Percentiles rank a stretch among this genome's conserved stretches.
Conservation (phyloP, 163 green algal species). For the Scenedesmus sp. region DNA sequence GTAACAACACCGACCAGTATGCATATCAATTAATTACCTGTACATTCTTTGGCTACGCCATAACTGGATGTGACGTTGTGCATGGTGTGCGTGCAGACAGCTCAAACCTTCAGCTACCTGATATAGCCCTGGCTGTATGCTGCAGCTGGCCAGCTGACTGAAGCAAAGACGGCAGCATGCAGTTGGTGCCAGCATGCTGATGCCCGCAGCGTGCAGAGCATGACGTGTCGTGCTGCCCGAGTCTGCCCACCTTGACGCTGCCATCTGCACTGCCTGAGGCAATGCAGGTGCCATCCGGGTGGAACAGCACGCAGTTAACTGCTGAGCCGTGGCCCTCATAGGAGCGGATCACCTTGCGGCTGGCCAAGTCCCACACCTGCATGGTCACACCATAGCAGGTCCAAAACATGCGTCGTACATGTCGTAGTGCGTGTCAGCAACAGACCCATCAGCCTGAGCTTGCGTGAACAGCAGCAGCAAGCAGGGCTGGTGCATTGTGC, state of each 20-base stretch:
- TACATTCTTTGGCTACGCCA: neutral
- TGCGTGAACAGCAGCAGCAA: no score
- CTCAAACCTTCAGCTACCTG: neutral
- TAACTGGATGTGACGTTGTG: neutral
- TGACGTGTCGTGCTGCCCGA: neutral
- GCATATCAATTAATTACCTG: neutral
- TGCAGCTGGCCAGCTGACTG: neutral
- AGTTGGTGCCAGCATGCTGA: neutral
- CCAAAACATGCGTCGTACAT: neutral
- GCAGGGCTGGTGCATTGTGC: neutral
- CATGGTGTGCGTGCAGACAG: no score
- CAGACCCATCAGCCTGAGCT: neutral
- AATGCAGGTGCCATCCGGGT: constrained; percentile 91
- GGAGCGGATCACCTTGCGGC: constrained; percentile 69
- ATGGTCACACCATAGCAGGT: neutral
- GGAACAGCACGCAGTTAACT: constrained; percentile 85
- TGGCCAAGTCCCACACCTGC: constrained; percentile 86
- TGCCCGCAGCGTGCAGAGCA: neutral
- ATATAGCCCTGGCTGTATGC: neutral
- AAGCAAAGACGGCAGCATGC: neutral
- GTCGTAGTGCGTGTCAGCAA: no score
- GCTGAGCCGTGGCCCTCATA: constrained; percentile 76
- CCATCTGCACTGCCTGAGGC: constrained; percentile 76
- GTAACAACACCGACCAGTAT: no score
- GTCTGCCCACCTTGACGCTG: constrained; percentile 74